Percentiles rank a stretch among this genome's conserved stretches.
These are phyloP conservation scores for Candida tropicalis DNA, from an alignment of 1,139 yeast species.

Conservation along the genomic window DNA sequence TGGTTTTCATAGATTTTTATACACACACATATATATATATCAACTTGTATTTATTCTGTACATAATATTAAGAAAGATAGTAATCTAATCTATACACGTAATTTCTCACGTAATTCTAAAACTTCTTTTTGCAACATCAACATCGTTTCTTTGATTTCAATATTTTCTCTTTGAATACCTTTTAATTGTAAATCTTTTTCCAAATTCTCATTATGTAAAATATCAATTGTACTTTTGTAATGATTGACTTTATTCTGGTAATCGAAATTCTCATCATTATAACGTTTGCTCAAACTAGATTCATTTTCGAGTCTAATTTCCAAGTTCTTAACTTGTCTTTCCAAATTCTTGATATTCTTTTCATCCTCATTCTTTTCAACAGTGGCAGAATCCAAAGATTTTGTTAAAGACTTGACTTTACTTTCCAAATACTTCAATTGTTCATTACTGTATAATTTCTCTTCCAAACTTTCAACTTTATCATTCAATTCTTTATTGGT, in stretches of 20 bases:
- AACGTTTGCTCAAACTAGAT: constrained; percentile 39
- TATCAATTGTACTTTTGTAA: constrained; percentile 36
- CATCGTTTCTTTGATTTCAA: constrained; percentile 56
- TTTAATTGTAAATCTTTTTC: constrained; percentile 44
- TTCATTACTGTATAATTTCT: constrained; percentile 47
- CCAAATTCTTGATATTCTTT: constrained; percentile 33
- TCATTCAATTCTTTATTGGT: constrained; percentile 37
- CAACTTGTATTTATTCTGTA: constrained; percentile 5
- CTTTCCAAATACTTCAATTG: constrained; percentile 49
- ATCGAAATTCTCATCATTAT: constrained; percentile 51
- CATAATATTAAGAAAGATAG: neutral
- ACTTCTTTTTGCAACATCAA: constrained; percentile 66
- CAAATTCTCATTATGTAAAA: constrained; percentile 40
- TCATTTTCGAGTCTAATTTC: constrained; percentile 42
- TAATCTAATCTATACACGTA: constrained; percentile 18
- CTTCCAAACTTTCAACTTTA: constrained; percentile 40
- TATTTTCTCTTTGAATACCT: constrained; percentile 36
- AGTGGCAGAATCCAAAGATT: constrained; percentile 34
- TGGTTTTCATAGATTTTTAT: constrained; percentile 3
- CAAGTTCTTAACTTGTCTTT: constrained; percentile 38
- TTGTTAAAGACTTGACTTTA: constrained; percentile 35
- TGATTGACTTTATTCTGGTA: constrained; percentile 46
- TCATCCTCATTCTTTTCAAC: constrained; percentile 34
- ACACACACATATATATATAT: too few species aligned
- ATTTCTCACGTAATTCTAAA: constrained; percentile 56